Evolutionary conservation across 208 protist genomes (phyloP), one percentile per base, ranked within the genome.

Genomic region (Balamuthia mandrillaris): DNA sequence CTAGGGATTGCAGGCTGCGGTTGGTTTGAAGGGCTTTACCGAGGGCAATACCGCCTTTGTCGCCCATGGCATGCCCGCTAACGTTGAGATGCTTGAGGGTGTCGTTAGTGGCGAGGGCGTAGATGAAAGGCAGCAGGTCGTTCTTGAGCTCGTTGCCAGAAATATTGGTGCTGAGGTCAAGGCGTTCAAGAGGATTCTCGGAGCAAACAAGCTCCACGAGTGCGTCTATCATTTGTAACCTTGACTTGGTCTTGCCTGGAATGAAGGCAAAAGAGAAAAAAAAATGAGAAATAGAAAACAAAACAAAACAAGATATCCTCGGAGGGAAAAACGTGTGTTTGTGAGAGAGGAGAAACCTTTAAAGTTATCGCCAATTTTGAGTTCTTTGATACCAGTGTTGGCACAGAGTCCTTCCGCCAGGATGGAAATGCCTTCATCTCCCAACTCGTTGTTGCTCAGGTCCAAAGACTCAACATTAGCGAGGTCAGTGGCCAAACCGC

Each of bases 1-100:
- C 42, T 16, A 91, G 65, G 3, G 83, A 87, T 4, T 86, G 29
- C n/a, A 91, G 45, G 0, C 82, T 87, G 51, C 88, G 83, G 65
- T 91, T 91, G 12, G 75, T 89, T 65, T 91, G 89, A 2, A 91
- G 29, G 3, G 84, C 89, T 52, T 91, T 91, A 18, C 84, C 89
- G 0, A 91, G 47, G 12, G 86, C 89, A 49, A 83, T 85, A 1
- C 89, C 82, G n/a, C 68, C 68, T 52, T 27, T 49, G 33, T 85
- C 79, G 42, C 86, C 89, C 81, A 89, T 89, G 45, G 72, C 77
- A 24, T 91, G 66, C 44, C 89, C 89, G 33, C 58, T 42, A 9
- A 91, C 87, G 66, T 91, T 84, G 2, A 91, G 47, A 35, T 87
- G 82, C 41, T 74, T 75, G 7, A 91, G n/a, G 18, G 66, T 63